Percentiles rank a stretch among this genome's conserved stretches.
Conservation (phyloP, 2,329 filamentous ascomycete species). For the Aspergillus intermedius region DNA sequence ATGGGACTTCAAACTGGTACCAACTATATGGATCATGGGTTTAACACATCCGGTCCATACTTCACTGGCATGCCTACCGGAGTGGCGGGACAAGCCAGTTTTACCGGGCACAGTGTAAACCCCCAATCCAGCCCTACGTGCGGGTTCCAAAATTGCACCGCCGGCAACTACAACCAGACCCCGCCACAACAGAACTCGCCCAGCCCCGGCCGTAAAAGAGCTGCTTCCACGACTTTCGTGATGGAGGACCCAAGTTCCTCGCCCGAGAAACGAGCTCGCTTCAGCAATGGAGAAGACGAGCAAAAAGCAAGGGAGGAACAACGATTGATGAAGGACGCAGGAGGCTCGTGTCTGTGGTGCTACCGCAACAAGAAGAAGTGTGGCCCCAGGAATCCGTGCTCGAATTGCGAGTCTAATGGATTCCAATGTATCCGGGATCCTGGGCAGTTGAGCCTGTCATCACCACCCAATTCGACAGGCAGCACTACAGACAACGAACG, state of each 20-base stretch:
- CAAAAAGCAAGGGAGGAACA: constrained; percentile 10
- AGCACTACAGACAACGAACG: too few species aligned
- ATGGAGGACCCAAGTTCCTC: constrained; percentile 10
- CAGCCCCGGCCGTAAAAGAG: too few species aligned
- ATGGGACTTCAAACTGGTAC: too few species aligned
- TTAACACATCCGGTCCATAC: too few species aligned
- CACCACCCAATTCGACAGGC: neutral
- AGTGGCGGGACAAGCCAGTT: too few species aligned
- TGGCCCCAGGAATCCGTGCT: constrained; percentile 13
- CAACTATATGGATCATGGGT: too few species aligned
- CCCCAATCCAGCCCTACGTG: too few species aligned
- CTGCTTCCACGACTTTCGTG: constrained; percentile 1
- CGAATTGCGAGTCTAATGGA: constrained; percentile 9
- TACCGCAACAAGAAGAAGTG: constrained; percentile 23
- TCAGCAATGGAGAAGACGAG: constrained; percentile 8
- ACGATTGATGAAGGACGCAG: constrained; percentile 13
- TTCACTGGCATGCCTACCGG: too few species aligned
- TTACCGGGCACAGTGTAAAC: too few species aligned
- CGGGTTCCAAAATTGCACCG: too few species aligned
- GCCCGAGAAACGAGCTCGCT: constrained; percentile 6
- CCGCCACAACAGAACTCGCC: too few species aligned
- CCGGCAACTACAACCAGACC: too few species aligned
- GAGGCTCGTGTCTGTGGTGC: constrained; percentile 25
- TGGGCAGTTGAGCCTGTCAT: constrained; percentile 12
- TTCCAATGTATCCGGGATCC: constrained; percentile 17